Evolutionary conservation across 306 rosid species (phyloP).

Genomic region (Cicer cuneatum): DNA sequence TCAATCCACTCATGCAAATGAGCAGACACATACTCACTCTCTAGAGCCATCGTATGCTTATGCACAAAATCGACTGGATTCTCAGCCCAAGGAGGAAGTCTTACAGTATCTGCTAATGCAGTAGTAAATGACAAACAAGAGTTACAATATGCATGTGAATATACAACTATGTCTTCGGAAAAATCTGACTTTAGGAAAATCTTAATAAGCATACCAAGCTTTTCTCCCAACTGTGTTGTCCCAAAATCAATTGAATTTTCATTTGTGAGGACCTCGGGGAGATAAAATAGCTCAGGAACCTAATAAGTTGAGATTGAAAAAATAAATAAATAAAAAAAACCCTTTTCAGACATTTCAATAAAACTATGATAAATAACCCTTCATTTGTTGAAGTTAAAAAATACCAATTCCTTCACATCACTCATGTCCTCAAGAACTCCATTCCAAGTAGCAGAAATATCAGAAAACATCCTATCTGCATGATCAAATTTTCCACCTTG

Average conservation of each 20-base stretch:
- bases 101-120: conserved; percentile 68
- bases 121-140: conserved; percentile 43
- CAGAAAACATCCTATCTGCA: conserved; percentile 98
- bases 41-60: conserved; percentile 97
- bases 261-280: conserved; percentile 92
- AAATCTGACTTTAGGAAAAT: conserved; percentile 42
- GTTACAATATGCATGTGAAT: conserved; percentile 33
- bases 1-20: conserved; percentile 99
- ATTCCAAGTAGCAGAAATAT: conserved; percentile 89
- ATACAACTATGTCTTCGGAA: conserved; percentile 24
- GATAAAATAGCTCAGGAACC: conserved; percentile 99
- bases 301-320: conserved; percentile 39
- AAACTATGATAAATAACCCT: conserved; percentile 27
- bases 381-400: conserved; percentile 33
- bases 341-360: conserved; percentile 36
- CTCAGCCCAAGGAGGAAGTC: conserved; percentile 96
- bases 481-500: conserved; percentile 99
- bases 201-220: conserved; percentile 72
- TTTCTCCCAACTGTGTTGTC: conserved; percentile 86
- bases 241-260: conserved; percentile 96
- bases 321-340: not conserved
- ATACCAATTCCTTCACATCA: conserved; percentile 98
- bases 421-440: conserved; percentile 98
- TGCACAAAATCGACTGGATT: conserved; percentile 89
- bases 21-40: conserved; percentile 89